A percentile compares a stretch with the other conserved stretches of the same genome.
These are phyloP conservation scores for Amanita molliuscula DNA, from an alignment of 768 basidiomycete species.

Conservation along the genomic window DNA sequence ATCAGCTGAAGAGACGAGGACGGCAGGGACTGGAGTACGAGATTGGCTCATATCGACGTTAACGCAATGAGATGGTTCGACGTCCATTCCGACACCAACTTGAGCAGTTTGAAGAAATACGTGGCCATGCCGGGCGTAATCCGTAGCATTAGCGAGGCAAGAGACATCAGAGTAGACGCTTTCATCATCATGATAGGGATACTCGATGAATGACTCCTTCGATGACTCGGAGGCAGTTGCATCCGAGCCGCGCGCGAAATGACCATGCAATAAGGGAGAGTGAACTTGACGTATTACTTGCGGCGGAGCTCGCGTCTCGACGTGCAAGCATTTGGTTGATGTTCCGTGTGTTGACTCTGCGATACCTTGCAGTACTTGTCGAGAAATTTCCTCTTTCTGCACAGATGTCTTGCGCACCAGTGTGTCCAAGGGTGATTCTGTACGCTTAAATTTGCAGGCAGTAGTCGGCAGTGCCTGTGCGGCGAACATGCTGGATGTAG, in stretches of 20 bases:
- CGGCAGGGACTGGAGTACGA: conserved; percentile 31
- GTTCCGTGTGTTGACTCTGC: conserved; percentile 3
- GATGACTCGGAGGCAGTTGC: conserved; percentile 32
- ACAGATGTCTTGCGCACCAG: conserved; percentile 46
- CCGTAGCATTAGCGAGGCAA: conserved; percentile 19
- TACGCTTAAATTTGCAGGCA: conserved; percentile 20
- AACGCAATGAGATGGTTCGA: conserved; percentile 6
- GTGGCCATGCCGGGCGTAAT: conserved; percentile 7
- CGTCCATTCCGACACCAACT: conserved; percentile 5
- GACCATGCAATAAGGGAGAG: conserved; percentile 39
- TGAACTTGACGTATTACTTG: conserved; percentile 11
- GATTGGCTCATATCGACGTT: conserved; percentile 7
- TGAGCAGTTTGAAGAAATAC: conserved; percentile 5
- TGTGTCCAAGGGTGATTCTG: conserved; percentile 45
- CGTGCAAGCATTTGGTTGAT: conserved; percentile 5
- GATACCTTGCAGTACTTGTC: neutral
- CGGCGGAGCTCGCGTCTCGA: conserved; percentile 1
- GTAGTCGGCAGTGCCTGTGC: conserved; percentile 7
- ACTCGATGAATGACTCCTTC: conserved; percentile 19
- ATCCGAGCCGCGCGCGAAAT: conserved; percentile 30
- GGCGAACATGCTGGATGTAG: neutral
- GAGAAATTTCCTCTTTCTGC: conserved; percentile 19
- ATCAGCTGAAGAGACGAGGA: conserved; percentile 42
- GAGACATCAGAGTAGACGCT: conserved; percentile 30
- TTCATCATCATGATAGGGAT: conserved; percentile 24